Conservation (phyloP, 2,329 filamentous ascomycete genomes). For the Aureobasidium sp. region DNA sequence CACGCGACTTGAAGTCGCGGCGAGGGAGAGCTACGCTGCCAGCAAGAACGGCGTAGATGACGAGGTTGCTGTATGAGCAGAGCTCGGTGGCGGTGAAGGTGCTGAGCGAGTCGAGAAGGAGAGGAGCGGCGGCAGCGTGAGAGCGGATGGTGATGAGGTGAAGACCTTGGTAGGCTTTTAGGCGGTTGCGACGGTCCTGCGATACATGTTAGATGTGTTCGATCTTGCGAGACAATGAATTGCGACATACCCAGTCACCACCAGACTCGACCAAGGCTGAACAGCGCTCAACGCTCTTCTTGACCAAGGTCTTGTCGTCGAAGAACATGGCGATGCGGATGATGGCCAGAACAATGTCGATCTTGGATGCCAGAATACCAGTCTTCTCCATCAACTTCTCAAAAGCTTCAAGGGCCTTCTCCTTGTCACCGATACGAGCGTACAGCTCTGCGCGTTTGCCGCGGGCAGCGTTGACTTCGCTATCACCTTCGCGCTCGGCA, state of each 20-base stretch:
- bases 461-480: conserved; percentile 82
- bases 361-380: conserved; percentile 92
- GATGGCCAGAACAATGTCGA: conserved; percentile 92
- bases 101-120: conserved; percentile 91
- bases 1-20: conserved; percentile 98
- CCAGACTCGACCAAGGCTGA: conserved; percentile 86
- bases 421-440: conserved; percentile 94
- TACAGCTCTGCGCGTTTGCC: conserved; percentile 96
- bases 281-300: conserved; percentile 88
- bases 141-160: conserved; percentile 88
- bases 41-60: conserved; percentile 91
- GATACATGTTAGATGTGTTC: not conserved
- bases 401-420: conserved; percentile 86
- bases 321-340: conserved; percentile 95
- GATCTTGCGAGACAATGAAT: no score
- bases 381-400: conserved; percentile 95
- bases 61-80: conserved; percentile 90
- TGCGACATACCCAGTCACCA: conserved; percentile 63
- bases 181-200: conserved; percentile 78
- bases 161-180: conserved; percentile 97
- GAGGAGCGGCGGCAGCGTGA: conserved; percentile 76
- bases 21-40: conserved; percentile 92
- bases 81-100: conserved; percentile 99
- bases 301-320: conserved; percentile 81
- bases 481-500: conserved; percentile 90